These are phyloP conservation scores for Amanita muscaria DNA, from an alignment of 768 basidiomycete genomes.

Conservation along the genomic window DNA sequence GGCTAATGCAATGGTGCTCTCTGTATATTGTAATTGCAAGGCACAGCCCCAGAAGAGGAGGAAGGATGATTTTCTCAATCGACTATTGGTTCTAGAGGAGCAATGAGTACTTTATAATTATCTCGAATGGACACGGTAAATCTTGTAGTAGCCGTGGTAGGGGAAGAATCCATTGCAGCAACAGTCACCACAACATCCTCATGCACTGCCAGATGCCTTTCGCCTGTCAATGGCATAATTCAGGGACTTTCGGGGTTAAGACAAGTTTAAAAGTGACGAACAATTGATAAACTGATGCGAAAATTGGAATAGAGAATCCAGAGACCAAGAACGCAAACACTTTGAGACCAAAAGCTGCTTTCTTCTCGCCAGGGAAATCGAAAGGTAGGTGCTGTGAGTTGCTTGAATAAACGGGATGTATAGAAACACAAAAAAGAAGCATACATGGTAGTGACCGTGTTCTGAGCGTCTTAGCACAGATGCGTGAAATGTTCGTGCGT, in stretches of 20 bases:
- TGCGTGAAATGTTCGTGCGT: slow-evolving; percentile 30
- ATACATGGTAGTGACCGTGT: slow-evolving; percentile 52
- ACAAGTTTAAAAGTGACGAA: slow-evolving; percentile 35
- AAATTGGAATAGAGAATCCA: slow-evolving; percentile 64
- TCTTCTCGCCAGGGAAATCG: slow-evolving; percentile 41
- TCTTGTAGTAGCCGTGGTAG: background rate
- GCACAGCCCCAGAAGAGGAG: slow-evolving; percentile 15
- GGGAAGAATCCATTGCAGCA: too few relatives aligned
- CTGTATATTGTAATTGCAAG: slow-evolving; percentile 61
- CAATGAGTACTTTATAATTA: slow-evolving; percentile 13
- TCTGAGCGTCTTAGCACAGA: slow-evolving; percentile 35
- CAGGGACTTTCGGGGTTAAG: background rate
- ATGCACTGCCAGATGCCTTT: slow-evolving; percentile 26
- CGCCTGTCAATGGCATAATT: slow-evolving; percentile 25
- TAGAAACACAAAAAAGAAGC: slow-evolving; percentile 11
- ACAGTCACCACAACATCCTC: background rate
- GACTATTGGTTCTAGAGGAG: slow-evolving; percentile 14
- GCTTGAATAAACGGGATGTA: slow-evolving; percentile 9
- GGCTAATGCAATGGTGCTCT: slow-evolving; percentile 52
- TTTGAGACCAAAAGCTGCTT: slow-evolving; percentile 41
- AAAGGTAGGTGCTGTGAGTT: slow-evolving; percentile 46
- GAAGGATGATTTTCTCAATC: slow-evolving; percentile 2
- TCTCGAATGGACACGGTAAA: slow-evolving; percentile 3
- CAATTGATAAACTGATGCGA: slow-evolving; percentile 56
- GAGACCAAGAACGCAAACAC: slow-evolving; percentile 34